Conservation (phyloP, 495 filamentous ascomycete species). For the Penicillium nucicola region DNA sequence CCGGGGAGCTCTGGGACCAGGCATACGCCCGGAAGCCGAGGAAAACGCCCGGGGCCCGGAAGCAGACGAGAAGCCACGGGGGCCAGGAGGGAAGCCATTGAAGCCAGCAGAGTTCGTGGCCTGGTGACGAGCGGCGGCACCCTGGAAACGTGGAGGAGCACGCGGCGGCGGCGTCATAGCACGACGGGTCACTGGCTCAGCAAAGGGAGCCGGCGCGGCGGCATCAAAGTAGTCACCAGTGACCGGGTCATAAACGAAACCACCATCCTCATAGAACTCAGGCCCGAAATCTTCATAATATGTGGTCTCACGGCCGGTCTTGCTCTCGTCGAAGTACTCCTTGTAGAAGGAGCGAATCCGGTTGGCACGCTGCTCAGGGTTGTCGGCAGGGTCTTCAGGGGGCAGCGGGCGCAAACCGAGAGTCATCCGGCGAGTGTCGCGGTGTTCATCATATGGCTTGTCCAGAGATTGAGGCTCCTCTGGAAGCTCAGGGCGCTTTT, state of each 20-base stretch:
- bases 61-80: constrained; percentile 67
- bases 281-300: constrained; percentile 72
- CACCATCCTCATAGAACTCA: constrained; percentile 55
- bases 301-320: constrained; percentile 45
- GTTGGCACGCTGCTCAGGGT: constrained; percentile 92
- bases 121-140: constrained; percentile 41
- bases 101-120: constrained; percentile 46
- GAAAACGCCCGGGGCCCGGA: constrained; percentile 67
- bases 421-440: constrained; percentile 72
- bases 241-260: constrained; percentile 67
- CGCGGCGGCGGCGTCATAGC: constrained; percentile 96
- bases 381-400: constrained; percentile 77
- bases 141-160: constrained; percentile 69
- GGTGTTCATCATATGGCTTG: constrained; percentile 32
- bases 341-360: constrained; percentile 98
- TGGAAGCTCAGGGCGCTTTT: constrained; percentile 12
- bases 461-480: constrained; percentile 28
- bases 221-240: constrained; percentile 72
- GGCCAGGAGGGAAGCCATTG: constrained; percentile 44
- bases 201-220: constrained; percentile 57
- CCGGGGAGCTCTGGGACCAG: constrained; percentile 45
- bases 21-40: constrained; percentile 59
- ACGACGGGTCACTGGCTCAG: constrained; percentile 78
- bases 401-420: constrained; percentile 92
- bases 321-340: constrained; percentile 94